Base-by-base conservation (phyloP, 2,329 filamentous ascomycete genomes). In the Lachnellula hyalina region DNA sequence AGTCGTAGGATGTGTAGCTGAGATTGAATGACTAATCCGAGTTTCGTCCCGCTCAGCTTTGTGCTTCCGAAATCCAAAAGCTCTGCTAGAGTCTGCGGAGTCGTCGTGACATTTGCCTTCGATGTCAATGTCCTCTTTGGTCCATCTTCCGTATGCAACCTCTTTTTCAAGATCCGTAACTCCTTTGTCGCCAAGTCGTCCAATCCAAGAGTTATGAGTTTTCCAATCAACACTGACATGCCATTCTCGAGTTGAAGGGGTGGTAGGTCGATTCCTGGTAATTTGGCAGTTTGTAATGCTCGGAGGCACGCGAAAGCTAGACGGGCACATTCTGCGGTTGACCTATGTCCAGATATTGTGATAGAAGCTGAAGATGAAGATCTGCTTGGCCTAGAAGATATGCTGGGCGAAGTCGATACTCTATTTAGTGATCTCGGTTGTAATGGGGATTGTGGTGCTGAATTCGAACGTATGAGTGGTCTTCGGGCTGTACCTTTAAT, bases 221-320 rank as follows among this genome's bases (percentile, higher is more conserved):
- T 89, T 40, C 81, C 80, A 40, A 86, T 71, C 51, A 92, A 77
- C 0, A 85, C 83, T 15, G 86, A 81, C 77, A 89, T 87, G 52
- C 87, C 89, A 56, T 77, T 84, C 67, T 92, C 89, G 4, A 92
- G 70, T 65, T 92, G 87, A 40, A 88, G 72, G 45, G 81, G 77
- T 1, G 82, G 78, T n/a, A 85, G 73, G 9, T 78, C 72, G 9
- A 83, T 72, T 8, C 78, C 75, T 5, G 79, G 72, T 1, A 78
- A 72, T 25, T 78, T 74, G 19, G 69, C 68, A 32, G 71, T 74
- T 49, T 87, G 80, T 23, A 83, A 65, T 28, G 77, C 75, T 49
- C 85, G 77, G 40, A 92, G 73, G 49, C 82, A 84, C 6, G 78
- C 73, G 64, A 92, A 89, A 1, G 85, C 86, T 28, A 81, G 70